These are phyloP conservation scores for Plasmodium falciparum DNA, from an alignment of 169 alveolate genomes.

Conservation along the genomic window DNA sequence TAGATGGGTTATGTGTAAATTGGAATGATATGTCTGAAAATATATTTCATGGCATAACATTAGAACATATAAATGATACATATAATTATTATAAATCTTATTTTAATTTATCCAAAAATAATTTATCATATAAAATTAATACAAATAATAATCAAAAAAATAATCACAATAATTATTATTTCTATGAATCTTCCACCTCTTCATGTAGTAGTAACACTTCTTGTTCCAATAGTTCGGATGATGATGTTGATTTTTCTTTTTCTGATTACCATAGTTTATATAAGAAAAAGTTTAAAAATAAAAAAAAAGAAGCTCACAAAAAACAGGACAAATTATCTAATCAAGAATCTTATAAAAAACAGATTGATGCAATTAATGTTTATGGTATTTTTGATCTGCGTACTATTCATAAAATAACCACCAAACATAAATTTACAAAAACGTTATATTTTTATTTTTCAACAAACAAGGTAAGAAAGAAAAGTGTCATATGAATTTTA, in stretches of 20 bases:
- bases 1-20: conserved; percentile 18
- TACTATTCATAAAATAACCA: conserved; percentile 78
- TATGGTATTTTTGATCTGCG: conserved; percentile 78
- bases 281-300: conserved; percentile 63
- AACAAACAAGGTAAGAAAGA: conserved; percentile 74
- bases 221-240: conserved; percentile 11
- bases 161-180: too few relatives aligned
- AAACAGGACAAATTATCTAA: neutral
- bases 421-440: conserved; percentile 64
- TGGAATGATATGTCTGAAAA: conserved; percentile 28
- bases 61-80: conserved; percentile 51
- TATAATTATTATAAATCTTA: conserved; percentile 47
- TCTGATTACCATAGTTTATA: conserved; percentile 82
- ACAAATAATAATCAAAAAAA: neutral
- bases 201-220: conserved; percentile 22
- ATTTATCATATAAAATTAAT: neutral
- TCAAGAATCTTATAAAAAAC: neutral
- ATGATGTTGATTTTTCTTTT: conserved; percentile 79
- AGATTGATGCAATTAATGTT: conserved; percentile 69
- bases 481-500: neutral
- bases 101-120: conserved; percentile 41
- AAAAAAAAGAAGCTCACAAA: conserved; percentile 23
- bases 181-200: neutral
- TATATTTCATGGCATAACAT: conserved; percentile 33
- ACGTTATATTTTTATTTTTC: conserved; percentile 79